Evolutionary conservation across 176 grass and related monocot genomes (phyloP), one percentile per base, ranked within the genome.

Genomic region (Aegilops sharonensis): DNA sequence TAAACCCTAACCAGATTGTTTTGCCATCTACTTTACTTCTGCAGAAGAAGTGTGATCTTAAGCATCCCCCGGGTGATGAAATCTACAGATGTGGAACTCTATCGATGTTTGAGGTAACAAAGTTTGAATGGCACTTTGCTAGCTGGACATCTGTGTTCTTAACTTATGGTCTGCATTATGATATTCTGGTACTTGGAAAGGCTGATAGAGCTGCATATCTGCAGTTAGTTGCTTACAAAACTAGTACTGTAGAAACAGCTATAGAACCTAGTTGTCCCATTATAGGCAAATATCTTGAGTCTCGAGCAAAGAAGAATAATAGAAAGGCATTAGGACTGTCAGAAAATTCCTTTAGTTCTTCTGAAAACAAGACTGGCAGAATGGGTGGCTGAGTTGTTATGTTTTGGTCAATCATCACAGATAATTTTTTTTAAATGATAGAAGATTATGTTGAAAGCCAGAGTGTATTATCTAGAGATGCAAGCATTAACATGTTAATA

Each of bases 61-160:
- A 99, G 76, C 97, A 99, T 72, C 97, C 97, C 11, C 97, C 97
- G 37, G 97, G 97, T 82, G 94, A 99, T 88, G 97, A 99, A 89
- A 99, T 99, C 59, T 99, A 99, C 78, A 93, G 97, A 93, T 93
- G 92, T 88, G 94, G 97, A 77, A 94, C 97, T 11, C 64, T 99
- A 15, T 99, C 97, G 1, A 99, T 99, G 97, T 99, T 99, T 45
- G 97, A 99, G 92, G 97, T 88, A 86, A 89, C 81, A 85, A 85
- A 88, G 67, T 81, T 88, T 74, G 23, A 39, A 67, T 76, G n/a
- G 2, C 25, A 52, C 30, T 83, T 88, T 24, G 1, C 11, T 81
- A 52, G 34, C 20, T 0, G 17, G 20, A n/a, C 13, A 78, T 78
- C 23, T 36, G 47, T 76, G 15, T 63, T 72, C 12, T 80, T 42